Conservation (phyloP, 2,329 filamentous ascomycete genomes). For the Alternaria triticina region DNA sequence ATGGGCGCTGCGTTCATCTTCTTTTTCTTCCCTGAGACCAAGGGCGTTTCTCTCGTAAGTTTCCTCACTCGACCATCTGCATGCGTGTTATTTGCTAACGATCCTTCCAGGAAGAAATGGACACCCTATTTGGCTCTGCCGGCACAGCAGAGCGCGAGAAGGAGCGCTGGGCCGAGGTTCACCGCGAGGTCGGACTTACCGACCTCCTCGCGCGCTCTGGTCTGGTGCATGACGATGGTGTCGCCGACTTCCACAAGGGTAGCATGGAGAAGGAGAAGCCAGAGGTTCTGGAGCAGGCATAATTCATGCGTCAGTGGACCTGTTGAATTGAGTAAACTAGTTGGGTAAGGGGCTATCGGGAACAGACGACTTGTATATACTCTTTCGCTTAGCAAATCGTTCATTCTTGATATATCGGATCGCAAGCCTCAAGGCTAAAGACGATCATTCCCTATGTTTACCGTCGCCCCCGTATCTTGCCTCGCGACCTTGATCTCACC, state of each 20-base stretch:
- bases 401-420: neutral
- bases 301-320: too few relatives aligned
- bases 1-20: conserved; percentile 64
- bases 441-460: too few relatives aligned
- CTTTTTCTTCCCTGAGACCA: conserved; percentile 62
- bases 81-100: neutral
- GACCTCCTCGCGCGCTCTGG: conserved; percentile 33
- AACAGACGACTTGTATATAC: neutral
- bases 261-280: conserved; percentile 24
- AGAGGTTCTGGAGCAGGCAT: conserved; percentile 7
- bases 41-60: conserved; percentile 52
- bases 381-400: conserved; percentile 3
- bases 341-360: too few relatives aligned
- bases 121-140: conserved; percentile 71
- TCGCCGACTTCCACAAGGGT: neutral
- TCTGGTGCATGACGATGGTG: conserved; percentile 7
- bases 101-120: conserved; percentile 62
- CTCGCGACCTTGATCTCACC: conserved; percentile 28
- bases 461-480: conserved; percentile 25
- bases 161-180: conserved; percentile 74
- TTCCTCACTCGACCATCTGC: conserved; percentile 52
- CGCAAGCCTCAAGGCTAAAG: neutral
- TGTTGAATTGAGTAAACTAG: too few relatives aligned
- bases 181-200: conserved; percentile 70
- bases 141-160: conserved; percentile 70